Evolutionary conservation across 2,329 filamentous ascomycete genomes (phyloP), one percentile per base, ranked within the genome.

Genomic region (Aspergillus vadensis): DNA sequence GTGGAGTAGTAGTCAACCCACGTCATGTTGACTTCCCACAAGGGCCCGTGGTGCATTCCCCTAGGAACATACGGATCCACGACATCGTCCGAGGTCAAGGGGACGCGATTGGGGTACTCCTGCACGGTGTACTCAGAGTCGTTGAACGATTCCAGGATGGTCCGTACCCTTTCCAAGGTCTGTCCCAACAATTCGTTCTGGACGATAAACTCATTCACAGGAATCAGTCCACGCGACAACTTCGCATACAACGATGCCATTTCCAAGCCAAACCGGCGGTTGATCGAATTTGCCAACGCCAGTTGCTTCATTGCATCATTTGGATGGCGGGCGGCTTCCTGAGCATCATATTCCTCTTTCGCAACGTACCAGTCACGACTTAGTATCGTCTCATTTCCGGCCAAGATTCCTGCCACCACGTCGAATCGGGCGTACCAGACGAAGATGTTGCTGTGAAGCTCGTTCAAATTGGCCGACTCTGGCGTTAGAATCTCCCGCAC

Each of bases 401-500:
- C 91, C 82, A 97, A 88, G 63, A 97, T 85, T 1, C 91, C 90
- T 5, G 91, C 88, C 59, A 93, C 91, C 9, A 93, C 83, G 74
- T 98, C 95, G 71, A 96, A 96, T 38, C 93, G 88, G 30, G 88
- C 84, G 74, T 97, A 97, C 95, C 95, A 98, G n/a, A 84, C 82
- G 53, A 96, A 83, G 48, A 95, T 86, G 69, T 90, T 87, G 30
- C 90, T 86, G 30, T 89, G 86, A 14, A 90, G 83, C 4, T 89
- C 82, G 9, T 88, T 90, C 65, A 90, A 81, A 79, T 89, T 87
- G 47, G 91, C 86, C 0, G 87, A 89, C 63, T 92, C 82, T 0
- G 92, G 91, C 0, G 88, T 92, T 72, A 92, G 93, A 0, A 97
- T 79, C 47, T 89, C 86, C 1, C 84, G 89, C 49, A 98, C 80